phyloP scores from a whole-genome alignment of 257 asterid species.

The Parsonsia alboflavescens region DNA sequence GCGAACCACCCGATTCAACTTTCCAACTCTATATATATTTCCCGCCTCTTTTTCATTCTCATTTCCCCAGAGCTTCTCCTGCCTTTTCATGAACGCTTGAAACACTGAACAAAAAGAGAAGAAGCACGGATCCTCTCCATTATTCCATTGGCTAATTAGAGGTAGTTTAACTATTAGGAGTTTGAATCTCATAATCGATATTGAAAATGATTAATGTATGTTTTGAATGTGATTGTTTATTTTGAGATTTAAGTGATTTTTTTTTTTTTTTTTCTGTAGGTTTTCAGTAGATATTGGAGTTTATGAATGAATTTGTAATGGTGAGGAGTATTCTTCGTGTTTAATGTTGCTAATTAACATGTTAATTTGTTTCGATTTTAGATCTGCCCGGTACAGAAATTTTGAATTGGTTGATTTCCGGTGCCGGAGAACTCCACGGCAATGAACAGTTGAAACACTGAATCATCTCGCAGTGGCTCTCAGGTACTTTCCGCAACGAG shows the following conservation, averaged over 20 bases:
- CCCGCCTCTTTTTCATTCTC: slow-evolving; percentile 1
- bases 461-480: neutral
- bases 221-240: neutral
- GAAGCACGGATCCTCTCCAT: neutral
- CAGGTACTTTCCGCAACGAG: neutral
- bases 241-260: no score
- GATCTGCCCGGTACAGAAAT: neutral
- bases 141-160: neutral
- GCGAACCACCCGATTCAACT: neutral
- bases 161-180: neutral
- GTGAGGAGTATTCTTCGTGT: neutral
- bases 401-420: neutral
- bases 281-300: neutral
- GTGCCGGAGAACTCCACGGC: neutral
- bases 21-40: neutral
- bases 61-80: neutral
- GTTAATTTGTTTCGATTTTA: slow-evolving; percentile 2
- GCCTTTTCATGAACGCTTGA: neutral
- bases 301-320: neutral
- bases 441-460: neutral
- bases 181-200: neutral
- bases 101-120: neutral
- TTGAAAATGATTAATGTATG: neutral
- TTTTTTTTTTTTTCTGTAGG: no score
- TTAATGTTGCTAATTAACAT: neutral